These are phyloP conservation scores for Onygena corvina DNA, from an alignment of 2,329 filamentous ascomycete genomes.

Conservation along the genomic window DNA sequence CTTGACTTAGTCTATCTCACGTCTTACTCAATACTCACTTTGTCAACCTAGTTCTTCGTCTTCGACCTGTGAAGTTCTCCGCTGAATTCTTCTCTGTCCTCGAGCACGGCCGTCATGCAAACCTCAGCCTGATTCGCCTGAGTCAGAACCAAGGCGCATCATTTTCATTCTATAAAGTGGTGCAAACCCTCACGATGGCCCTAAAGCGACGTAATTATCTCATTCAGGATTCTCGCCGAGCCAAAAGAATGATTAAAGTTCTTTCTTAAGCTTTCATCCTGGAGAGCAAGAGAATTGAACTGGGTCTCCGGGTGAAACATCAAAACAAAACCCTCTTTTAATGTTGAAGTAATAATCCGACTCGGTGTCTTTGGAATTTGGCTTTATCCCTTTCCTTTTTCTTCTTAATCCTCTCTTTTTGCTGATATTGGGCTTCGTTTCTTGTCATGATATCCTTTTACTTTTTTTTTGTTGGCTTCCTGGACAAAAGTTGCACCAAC, in stretches of 20 bases:
- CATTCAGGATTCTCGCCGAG: constrained; percentile 54
- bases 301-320: neutral
- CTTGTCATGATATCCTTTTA: constrained; percentile 1
- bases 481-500: neutral
- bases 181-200: constrained; percentile 61
- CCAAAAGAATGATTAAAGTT: constrained; percentile 52
- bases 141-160: constrained; percentile 86
- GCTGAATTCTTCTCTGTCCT: constrained; percentile 80
- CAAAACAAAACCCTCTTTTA: neutral
- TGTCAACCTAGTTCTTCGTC: constrained; percentile 50
- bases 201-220: constrained; percentile 55
- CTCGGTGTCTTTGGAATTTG: neutral
- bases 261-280: constrained; percentile 15
- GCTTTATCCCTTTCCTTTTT: neutral
- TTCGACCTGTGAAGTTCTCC: constrained; percentile 81
- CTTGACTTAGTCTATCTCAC: constrained; percentile 10
- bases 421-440: neutral
- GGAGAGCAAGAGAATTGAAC: neutral
- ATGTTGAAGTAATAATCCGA: neutral
- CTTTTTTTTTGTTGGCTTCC: constrained; percentile 1
- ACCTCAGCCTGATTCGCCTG: constrained; percentile 69
- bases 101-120: constrained; percentile 65
- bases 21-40: constrained; percentile 15
- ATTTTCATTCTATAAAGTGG: constrained; percentile 72
- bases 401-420: neutral